phyloP scores from a whole-genome alignment of 495 filamentous ascomycete species.

The Neurospora intermedia region DNA sequence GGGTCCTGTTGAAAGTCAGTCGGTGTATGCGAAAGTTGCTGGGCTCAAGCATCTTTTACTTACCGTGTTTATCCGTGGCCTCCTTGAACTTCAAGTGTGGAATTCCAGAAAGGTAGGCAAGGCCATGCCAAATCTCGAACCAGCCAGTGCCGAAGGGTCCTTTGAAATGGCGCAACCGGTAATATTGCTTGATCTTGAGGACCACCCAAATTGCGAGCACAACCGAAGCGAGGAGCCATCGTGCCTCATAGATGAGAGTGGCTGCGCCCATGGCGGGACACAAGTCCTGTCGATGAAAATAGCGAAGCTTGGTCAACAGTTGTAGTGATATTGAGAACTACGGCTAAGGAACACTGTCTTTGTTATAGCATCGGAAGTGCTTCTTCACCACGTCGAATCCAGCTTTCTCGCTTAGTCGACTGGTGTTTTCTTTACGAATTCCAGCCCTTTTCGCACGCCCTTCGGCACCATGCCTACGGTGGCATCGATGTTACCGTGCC shows the following conservation, averaged over 20 bases:
- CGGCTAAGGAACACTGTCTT: neutral
- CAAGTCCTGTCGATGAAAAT: neutral
- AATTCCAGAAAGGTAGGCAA: conserved; percentile 2
- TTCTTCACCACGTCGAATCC: neutral
- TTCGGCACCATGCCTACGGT: neutral
- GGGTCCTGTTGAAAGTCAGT: conserved; percentile 14
- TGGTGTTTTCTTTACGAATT: neutral
- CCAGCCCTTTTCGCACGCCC: neutral
- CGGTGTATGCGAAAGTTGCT: neutral
- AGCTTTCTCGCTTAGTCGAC: neutral
- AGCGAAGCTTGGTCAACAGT: neutral
- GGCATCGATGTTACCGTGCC: neutral
- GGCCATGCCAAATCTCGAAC: conserved; percentile 3
- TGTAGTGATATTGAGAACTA: neutral
- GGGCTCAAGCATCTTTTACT: neutral
- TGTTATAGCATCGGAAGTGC: neutral
- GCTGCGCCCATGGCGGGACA: neutral
- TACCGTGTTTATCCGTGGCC: conserved; percentile 6
- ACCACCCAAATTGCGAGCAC: neutral
- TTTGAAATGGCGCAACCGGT: conserved; percentile 7
- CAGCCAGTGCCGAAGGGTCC: conserved; percentile 9
- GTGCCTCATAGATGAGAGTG: neutral
- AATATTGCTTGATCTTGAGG: conserved; percentile 6
- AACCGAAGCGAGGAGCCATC: neutral
- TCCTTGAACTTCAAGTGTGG: conserved; percentile 8